Conservation (phyloP, 148 eudicot genomes). For the Drosera capensis region DNA sequence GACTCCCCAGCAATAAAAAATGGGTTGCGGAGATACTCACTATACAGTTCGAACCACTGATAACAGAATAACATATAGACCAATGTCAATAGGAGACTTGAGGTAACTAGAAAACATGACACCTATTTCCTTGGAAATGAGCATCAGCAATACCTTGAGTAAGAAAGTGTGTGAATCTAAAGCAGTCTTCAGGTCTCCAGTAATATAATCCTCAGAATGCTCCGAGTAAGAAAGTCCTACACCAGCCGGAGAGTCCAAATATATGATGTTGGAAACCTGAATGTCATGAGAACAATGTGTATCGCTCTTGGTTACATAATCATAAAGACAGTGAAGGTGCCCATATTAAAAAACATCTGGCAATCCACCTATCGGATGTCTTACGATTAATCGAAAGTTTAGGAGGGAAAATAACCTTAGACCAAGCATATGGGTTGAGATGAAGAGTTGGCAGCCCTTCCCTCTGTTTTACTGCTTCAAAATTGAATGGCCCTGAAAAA, state of each 20-base stretch:
- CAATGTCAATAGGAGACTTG: neutral
- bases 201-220: constrained; percentile 43
- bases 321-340: too few relatives aligned
- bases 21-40: constrained; percentile 58
- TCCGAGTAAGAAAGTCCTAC: constrained; percentile 68
- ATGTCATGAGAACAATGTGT: too few relatives aligned
- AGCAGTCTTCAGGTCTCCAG: constrained; percentile 74
- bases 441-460: constrained; percentile 56
- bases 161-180: constrained; percentile 59
- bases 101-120: too few relatives aligned
- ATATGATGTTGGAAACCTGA: constrained; percentile 77
- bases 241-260: constrained; percentile 90
- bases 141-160: constrained; percentile 58
- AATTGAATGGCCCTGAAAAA: constrained; percentile 77
- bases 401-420: constrained; percentile 40
- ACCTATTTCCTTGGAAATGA: too few relatives aligned
- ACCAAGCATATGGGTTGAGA: constrained; percentile 88
- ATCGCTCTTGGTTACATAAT: too few relatives aligned
- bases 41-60: constrained; percentile 81
- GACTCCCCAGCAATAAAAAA: constrained; percentile 88
- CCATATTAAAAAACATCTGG: too few relatives aligned
- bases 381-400: neutral
- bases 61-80: constrained; percentile 4
- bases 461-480: constrained; percentile 38
- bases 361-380: too few relatives aligned